Evolutionary conservation across 106 monocot species (phyloP), one percentile per base, ranked within the genome.

Genomic region (Apostasia ramifera): DNA sequence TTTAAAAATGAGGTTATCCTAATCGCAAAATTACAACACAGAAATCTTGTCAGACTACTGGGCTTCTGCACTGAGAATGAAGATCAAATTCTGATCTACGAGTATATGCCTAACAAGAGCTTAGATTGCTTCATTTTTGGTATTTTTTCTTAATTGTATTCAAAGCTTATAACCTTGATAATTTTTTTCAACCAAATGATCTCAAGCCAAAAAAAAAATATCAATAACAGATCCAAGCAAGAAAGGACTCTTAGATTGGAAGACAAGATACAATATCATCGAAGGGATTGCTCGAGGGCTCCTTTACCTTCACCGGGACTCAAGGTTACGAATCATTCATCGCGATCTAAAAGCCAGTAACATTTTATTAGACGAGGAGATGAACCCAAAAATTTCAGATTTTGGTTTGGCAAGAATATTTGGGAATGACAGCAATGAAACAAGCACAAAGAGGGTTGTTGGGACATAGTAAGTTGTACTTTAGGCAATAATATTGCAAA

Each of bases 291-390:
- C 71, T 71, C 59, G 71, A 48, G 71, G 71, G 8, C 71, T 71
- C 49, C 59, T 71, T 26, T 71, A 71, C 50, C 71, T 71, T 60
- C 71, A 71, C 39, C 71, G 59, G 14, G 70, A 70, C 70, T 70
- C 70, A 4, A 70, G 70, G 56, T 46, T 57, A 5, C 42, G 70
- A 70, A 45, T 70, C 44, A 70, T 70, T 57, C 70, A 70, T 57
- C 41, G 70, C 44, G 70, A 70, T 57, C 70, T 70, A 40, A 70
- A 70, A 70, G 70, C 56, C 38, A 70, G 70, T 57, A 70, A 70
- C 56, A 70, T 70, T 57, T 45, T 70, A 4, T 45, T 70, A 5
- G 70, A 70, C 44, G 56, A 41, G 40, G 57, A 70, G 26, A 57
- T 70, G 70, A 70, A 70, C 14, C 70, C 70, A 40, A 70, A 70